A percentile compares a stretch with the other conserved stretches of the same genome.
These are phyloP conservation scores for Hemileccinum rubropunctum DNA, from an alignment of 768 basidiomycete genomes.

Conservation along the genomic window DNA sequence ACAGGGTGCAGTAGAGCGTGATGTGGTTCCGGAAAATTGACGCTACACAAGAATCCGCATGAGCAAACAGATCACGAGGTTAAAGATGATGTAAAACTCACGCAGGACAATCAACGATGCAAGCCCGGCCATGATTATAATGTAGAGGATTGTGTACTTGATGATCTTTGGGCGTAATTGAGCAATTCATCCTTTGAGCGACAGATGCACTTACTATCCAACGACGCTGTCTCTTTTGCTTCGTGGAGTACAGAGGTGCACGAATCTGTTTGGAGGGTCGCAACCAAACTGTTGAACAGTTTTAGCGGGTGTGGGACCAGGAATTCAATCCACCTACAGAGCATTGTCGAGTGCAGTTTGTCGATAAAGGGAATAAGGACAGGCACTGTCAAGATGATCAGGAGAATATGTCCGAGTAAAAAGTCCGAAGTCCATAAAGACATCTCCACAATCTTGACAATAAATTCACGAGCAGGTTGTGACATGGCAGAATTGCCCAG, in stretches of 20 bases:
- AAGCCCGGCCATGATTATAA: conserved; percentile 69
- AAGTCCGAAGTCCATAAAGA: conserved; percentile 96
- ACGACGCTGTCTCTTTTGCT: conserved; percentile 87
- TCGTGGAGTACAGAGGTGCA: conserved; percentile 88
- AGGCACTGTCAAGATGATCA: conserved; percentile 85
- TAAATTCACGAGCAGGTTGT: conserved; percentile 94
- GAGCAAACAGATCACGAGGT: conserved; percentile 8
- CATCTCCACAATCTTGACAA: conserved; percentile 99
- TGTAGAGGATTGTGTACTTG: conserved; percentile 84
- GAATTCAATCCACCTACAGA: conserved; percentile 56
- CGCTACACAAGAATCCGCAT: conserved; percentile 43
- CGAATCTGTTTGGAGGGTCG: conserved; percentile 93
- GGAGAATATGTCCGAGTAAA: conserved; percentile 76
- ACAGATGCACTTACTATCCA: conserved; percentile 65
- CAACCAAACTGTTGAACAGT: conserved; percentile 73
- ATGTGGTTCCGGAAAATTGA: conserved; percentile 80
- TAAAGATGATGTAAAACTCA: conserved; percentile 41
- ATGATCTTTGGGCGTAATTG: conserved; percentile 51
- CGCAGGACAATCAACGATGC: conserved; percentile 82
- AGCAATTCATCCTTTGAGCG: conserved; percentile 1
- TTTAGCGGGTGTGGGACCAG: neutral
- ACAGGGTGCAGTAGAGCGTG: conserved; percentile 76
- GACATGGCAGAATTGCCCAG: conserved; percentile 90
- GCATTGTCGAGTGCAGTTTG: conserved; percentile 87
- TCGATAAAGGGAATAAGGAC: conserved; percentile 86